phyloP scores from a whole-genome alignment of 1,284 basidiomycete genomes.

The Fomes fomentarius region DNA sequence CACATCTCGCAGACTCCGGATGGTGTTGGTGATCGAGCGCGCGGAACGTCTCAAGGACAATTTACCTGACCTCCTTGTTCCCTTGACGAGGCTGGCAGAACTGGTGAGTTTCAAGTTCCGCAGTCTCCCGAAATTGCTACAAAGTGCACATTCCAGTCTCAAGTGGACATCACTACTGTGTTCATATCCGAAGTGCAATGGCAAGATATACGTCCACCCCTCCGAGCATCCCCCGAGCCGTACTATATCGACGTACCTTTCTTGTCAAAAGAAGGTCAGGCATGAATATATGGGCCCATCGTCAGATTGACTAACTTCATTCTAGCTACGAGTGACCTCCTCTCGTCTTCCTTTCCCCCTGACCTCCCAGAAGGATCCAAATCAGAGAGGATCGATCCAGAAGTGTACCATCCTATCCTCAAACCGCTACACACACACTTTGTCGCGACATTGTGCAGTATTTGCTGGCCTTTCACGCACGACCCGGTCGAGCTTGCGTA shows the following conservation, averaged over 20 bases:
- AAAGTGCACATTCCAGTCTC: slow-evolving; percentile 38
- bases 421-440: slow-evolving; percentile 70
- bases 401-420: slow-evolving; percentile 56
- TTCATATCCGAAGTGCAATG: slow-evolving; percentile 73
- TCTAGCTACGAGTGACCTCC: slow-evolving; percentile 44
- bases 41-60: slow-evolving; percentile 69
- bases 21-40: slow-evolving; percentile 70
- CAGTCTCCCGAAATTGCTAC: slow-evolving; percentile 1
- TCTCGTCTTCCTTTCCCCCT: slow-evolving; percentile 37
- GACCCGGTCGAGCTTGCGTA: slow-evolving; percentile 76
- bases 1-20: slow-evolving; percentile 35
- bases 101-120: slow-evolving; percentile 54
- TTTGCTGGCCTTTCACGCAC: slow-evolving; percentile 67
- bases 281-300: no score
- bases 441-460: slow-evolving; percentile 61
- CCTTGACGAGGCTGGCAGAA: slow-evolving; percentile 73
- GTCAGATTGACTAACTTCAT: no score
- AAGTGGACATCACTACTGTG: slow-evolving; percentile 55
- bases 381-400: slow-evolving; percentile 23
- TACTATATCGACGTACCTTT: slow-evolving; percentile 69
- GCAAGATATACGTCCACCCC: slow-evolving; percentile 72
- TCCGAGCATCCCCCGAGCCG: slow-evolving; percentile 78
- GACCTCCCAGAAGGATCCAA: slow-evolving; percentile 24
- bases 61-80: slow-evolving; percentile 68
- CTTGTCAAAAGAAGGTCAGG: slow-evolving; percentile 64